Evolutionary conservation across 345 rosid genomes (phyloP).

Genomic region (Streptanthus diversifolius): DNA sequence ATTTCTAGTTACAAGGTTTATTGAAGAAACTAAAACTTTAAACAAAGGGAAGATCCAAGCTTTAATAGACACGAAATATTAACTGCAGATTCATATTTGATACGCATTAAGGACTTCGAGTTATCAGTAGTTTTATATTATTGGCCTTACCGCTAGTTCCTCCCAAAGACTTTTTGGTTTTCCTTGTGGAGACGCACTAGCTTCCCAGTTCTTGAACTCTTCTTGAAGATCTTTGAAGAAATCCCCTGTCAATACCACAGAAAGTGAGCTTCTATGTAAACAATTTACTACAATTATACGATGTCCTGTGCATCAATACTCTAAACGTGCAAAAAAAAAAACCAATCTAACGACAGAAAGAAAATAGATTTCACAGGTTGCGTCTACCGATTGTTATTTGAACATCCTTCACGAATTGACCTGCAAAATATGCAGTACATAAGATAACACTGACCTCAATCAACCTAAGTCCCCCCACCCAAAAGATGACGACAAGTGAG

Average conservation of each 20-base stretch:
- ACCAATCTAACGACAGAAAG: constrained; percentile 7
- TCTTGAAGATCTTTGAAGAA: constrained; percentile 89
- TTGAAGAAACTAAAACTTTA: background rate
- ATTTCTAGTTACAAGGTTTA: background rate
- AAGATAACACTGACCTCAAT: constrained; percentile 44
- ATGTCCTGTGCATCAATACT: background rate
- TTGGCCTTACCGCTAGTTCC: constrained; percentile 64
- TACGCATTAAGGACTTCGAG: background rate
- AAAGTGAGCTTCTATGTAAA: constrained; percentile 12
- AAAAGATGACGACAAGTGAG: constrained; percentile 14
- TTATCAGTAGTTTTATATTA: background rate
- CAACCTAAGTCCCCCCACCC: constrained; percentile 24
- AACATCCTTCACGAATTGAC: constrained; percentile 85
- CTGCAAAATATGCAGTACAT: constrained; percentile 70
- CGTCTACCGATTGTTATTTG: constrained; percentile 81
- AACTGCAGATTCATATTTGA: background rate
- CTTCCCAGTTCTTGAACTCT: constrained; percentile 86
- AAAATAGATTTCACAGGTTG: constrained; percentile 15
- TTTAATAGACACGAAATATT: background rate
- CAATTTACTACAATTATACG: background rate
- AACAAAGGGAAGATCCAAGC: background rate
- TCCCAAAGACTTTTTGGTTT: constrained; percentile 97
- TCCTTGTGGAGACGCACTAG: constrained; percentile 64
- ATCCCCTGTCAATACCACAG: constrained; percentile 58
- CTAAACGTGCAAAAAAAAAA: background rate